A percentile compares a stretch with the other conserved stretches of the same genome.
phyloP scores from a whole-genome alignment of 2,329 filamentous ascomycete genomes.

The Pyricularia sp. region DNA sequence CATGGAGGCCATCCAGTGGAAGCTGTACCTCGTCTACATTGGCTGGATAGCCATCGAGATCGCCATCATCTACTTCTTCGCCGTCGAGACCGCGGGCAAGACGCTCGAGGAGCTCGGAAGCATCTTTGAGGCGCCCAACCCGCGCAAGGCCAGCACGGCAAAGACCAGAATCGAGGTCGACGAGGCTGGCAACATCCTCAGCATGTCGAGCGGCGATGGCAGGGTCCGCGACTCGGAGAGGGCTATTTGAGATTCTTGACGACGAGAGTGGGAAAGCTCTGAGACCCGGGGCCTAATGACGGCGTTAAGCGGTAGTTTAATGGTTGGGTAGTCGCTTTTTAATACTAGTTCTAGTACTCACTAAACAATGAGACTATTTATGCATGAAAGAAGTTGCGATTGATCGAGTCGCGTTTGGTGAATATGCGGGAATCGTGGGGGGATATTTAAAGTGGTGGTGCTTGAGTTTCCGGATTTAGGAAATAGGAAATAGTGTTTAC shows the following conservation, averaged over 20 bases:
- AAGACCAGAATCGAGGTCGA: not conserved
- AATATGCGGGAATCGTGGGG: no score
- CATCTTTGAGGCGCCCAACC: slow-evolving; percentile 23
- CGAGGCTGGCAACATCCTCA: not conserved
- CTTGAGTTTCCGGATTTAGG: no score
- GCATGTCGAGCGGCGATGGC: not conserved
- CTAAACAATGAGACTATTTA: no score
- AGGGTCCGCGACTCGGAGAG: not conserved
- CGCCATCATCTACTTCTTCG: slow-evolving; percentile 13
- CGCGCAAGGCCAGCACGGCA: slow-evolving; percentile 2
- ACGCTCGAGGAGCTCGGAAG: slow-evolving; percentile 27
- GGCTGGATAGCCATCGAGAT: slow-evolving; percentile 22
- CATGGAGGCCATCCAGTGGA: slow-evolving; percentile 4
- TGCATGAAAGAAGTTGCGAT: no score
- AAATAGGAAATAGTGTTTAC: no score
- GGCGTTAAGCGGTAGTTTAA: no score
- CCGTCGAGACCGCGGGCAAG: slow-evolving; percentile 28
- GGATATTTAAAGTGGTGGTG: no score
- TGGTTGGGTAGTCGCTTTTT: not conserved
- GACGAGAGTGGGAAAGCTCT: no score
- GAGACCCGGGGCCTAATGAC: no score
- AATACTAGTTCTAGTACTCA: no score
- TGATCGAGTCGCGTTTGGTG: no score
- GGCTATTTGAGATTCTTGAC: not conserved
- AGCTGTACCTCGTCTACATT: slow-evolving; percentile 27